Evolutionary conservation across 805 yeast species (phyloP).

Genomic region (Yarrowia sp.): DNA sequence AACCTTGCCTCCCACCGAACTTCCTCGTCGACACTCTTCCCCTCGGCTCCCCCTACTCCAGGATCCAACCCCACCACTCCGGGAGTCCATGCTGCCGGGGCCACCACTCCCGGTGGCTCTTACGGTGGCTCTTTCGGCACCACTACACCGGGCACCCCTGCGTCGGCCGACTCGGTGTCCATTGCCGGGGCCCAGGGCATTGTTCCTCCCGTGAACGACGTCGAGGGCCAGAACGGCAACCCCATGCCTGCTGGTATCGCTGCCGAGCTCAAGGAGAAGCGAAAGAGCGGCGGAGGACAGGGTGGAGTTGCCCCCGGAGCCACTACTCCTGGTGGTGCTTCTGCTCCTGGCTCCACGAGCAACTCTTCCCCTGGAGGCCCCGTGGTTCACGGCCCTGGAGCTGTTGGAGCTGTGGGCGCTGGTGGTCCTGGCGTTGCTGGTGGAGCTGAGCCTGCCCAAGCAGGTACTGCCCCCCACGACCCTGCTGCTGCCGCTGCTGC

Average conservation of each 20-base stretch:
- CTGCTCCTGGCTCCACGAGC: neutral
- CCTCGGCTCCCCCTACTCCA: conserved; percentile 5
- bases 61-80: conserved; percentile 18
- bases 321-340: neutral
- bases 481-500: conserved; percentile 5
- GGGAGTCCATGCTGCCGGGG: neutral
- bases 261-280: conserved; percentile 9
- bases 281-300: neutral
- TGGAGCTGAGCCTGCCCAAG: neutral
- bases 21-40: conserved; percentile 2
- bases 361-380: neutral
- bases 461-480: neutral
- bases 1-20: conserved; percentile 1
- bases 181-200: neutral
- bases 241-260: conserved; percentile 24
- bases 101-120: conserved; percentile 1
- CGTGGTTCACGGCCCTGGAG: neutral
- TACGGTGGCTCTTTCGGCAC: neutral
- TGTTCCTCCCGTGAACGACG: neutral
- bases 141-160: conserved; percentile 15
- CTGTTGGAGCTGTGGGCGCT: conserved; percentile 6
- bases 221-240: conserved; percentile 30
- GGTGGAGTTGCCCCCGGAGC: neutral
- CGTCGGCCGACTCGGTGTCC: conserved; percentile 20
- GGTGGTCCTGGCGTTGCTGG: conserved; percentile 1